Conservation (phyloP, 306 rosid species). For the Hylodesmum podocarpum region DNA sequence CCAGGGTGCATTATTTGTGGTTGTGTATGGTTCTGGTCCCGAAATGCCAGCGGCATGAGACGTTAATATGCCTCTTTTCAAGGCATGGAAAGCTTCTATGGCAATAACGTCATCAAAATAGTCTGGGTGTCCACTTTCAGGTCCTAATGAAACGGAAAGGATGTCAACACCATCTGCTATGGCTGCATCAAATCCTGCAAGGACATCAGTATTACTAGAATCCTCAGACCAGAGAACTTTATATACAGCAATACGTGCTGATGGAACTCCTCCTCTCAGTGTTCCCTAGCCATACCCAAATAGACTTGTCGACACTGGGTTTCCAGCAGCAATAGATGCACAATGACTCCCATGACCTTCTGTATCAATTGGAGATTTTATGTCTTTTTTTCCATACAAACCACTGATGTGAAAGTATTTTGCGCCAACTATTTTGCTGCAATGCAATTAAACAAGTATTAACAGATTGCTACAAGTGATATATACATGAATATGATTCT, state of each 20-base stretch:
- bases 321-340: constrained; percentile 55
- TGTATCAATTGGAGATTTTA: constrained; percentile 40
- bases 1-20: too few species aligned
- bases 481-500: too few species aligned
- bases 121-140: too few species aligned
- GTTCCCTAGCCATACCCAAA: constrained; percentile 38
- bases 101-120: constrained; percentile 25
- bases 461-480: too few species aligned
- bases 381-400: background rate
- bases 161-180: constrained; percentile 60
- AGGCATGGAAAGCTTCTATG: constrained; percentile 66
- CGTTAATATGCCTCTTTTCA: constrained; percentile 46
- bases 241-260: constrained; percentile 39
- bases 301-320: constrained; percentile 33
- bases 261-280: constrained; percentile 41
- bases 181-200: constrained; percentile 51
- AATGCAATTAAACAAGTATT: too few species aligned
- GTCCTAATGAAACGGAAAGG: constrained; percentile 38
- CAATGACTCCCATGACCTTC: constrained; percentile 51
- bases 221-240: constrained; percentile 31
- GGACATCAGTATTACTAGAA: constrained; percentile 13
- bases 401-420: constrained; percentile 19
- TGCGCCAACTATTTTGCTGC: constrained; percentile 61
- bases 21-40: too few species aligned
- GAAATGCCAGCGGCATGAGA: too few species aligned